These are phyloP conservation scores for Leccinellum albellum DNA, from an alignment of 768 basidiomycete species.

Conservation along the genomic window DNA sequence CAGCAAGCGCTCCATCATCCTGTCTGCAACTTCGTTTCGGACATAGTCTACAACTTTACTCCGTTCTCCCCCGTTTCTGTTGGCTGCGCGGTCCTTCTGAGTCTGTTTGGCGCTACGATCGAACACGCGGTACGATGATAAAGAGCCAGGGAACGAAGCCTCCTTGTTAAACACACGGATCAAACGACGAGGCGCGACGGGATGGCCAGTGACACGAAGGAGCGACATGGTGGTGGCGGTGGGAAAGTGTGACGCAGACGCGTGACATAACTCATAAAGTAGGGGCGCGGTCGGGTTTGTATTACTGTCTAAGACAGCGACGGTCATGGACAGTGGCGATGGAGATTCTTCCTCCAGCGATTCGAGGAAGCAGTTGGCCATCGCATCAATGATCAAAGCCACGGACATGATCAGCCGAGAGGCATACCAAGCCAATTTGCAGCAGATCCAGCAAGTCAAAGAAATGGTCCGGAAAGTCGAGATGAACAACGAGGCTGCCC, in stretches of 20 bases:
- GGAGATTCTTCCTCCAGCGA: slow-evolving; percentile 2
- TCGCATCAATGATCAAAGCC: slow-evolving; percentile 24
- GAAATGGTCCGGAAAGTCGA: slow-evolving; percentile 29
- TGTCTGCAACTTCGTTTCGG: slow-evolving; percentile 83
- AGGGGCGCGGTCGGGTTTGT: not conserved
- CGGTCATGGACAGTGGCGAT: slow-evolving; percentile 17
- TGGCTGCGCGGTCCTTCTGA: slow-evolving; percentile 75
- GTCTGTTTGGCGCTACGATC: slow-evolving; percentile 74
- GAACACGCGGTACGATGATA: slow-evolving; percentile 70
- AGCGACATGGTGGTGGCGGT: slow-evolving; percentile 12
- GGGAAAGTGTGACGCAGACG: slow-evolving; percentile 17
- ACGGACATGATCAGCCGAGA: slow-evolving; percentile 19
- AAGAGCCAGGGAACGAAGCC: slow-evolving; percentile 39
- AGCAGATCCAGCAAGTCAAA: slow-evolving; percentile 29
- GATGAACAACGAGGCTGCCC: slow-evolving; percentile 40
- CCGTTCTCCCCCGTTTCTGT: slow-evolving; percentile 48
- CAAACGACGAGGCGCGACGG: slow-evolving; percentile 5
- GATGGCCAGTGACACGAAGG: slow-evolving; percentile 2
- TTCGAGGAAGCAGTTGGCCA: slow-evolving; percentile 6
- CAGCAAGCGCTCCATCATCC: slow-evolving; percentile 85
- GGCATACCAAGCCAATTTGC: slow-evolving; percentile 22
- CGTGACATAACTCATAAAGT: slow-evolving; percentile 10
- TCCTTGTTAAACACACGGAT: slow-evolving; percentile 48
- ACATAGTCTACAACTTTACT: slow-evolving; percentile 89
- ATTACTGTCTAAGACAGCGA: not conserved